Conservation (phyloP, 2,329 filamentous ascomycete genomes). For the Colletotrichum liaoningense region DNA sequence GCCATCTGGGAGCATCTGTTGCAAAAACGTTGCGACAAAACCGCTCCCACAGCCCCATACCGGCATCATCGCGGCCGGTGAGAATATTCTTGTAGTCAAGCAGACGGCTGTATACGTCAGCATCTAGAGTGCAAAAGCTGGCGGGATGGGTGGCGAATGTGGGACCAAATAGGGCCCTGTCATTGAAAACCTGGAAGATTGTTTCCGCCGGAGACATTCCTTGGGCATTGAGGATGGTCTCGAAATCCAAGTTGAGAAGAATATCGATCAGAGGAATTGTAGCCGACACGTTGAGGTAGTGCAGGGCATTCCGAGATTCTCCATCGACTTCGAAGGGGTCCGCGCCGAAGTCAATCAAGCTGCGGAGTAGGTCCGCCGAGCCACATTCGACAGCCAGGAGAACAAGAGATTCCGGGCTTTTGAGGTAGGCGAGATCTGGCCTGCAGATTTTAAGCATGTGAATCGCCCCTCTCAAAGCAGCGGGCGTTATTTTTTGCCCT, state of each 20-base stretch:
- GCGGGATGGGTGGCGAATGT: not conserved
- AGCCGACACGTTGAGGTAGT: slow-evolving; percentile 42
- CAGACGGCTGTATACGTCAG: not conserved
- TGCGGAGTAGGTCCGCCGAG: slow-evolving; percentile 37
- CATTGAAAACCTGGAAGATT: slow-evolving; percentile 42
- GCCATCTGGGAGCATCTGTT: slow-evolving; percentile 4
- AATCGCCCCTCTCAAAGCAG: not conserved
- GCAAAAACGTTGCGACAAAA: slow-evolving; percentile 1
- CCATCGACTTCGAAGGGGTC: slow-evolving; percentile 33
- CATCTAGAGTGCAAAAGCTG: not conserved
- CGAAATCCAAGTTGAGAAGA: slow-evolving; percentile 39
- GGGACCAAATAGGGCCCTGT: not conserved
- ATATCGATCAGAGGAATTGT: slow-evolving; percentile 37
- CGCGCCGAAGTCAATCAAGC: slow-evolving; percentile 37
- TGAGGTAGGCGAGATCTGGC: slow-evolving; percentile 6
- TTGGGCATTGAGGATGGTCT: slow-evolving; percentile 32
- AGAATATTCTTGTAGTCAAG: not conserved
- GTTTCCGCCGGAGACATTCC: slow-evolving; percentile 44
- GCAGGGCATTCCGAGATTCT: slow-evolving; percentile 37
- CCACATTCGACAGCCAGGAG: slow-evolving; percentile 44
- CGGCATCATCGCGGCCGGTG: not conserved
- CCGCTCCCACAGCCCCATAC: slow-evolving; percentile 26
- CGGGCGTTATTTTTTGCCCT: too few species aligned
- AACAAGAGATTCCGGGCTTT: slow-evolving; percentile 22
- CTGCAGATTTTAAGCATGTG: slow-evolving; percentile 8